Conservation (phyloP, 768 basidiomycete genomes). For the Lyophyllum shimeji region DNA sequence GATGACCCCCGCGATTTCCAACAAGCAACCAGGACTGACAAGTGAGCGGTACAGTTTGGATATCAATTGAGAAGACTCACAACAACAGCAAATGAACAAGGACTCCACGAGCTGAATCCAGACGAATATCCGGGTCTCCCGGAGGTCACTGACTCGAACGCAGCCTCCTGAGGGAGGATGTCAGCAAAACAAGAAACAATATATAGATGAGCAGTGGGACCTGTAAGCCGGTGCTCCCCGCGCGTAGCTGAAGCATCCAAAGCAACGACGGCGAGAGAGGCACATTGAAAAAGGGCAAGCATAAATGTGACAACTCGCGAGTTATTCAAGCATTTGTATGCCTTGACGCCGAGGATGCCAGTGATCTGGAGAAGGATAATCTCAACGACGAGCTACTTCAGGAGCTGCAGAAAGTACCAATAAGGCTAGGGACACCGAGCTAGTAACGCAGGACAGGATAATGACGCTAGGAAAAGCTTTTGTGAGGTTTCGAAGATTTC, state of each 20-base stretch:
- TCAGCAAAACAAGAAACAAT: neutral
- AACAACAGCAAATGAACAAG: slow-evolving; percentile 59
- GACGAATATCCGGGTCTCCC: slow-evolving; percentile 40
- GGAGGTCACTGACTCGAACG: slow-evolving; percentile 31
- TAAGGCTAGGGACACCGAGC: slow-evolving; percentile 37
- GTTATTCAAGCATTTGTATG: slow-evolving; percentile 62
- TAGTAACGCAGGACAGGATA: slow-evolving; percentile 33
- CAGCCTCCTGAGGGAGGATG: slow-evolving; percentile 43
- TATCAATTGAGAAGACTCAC: slow-evolving; percentile 35
- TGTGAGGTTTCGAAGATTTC: neutral
- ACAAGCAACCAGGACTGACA: slow-evolving; percentile 52
- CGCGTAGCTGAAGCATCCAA: slow-evolving; percentile 39
- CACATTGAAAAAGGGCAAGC: slow-evolving; percentile 40
- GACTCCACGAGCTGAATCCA: slow-evolving; percentile 53
- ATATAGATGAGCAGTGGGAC: slow-evolving; percentile 24
- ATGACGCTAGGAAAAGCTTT: slow-evolving; percentile 29
- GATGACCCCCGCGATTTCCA: slow-evolving; percentile 52
- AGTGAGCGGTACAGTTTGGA: neutral
- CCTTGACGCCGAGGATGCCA: slow-evolving; percentile 65
- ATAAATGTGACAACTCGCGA: slow-evolving; percentile 50
- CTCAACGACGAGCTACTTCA: neutral
- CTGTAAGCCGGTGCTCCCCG: slow-evolving; percentile 46
- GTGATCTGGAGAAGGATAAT: slow-evolving; percentile 41
- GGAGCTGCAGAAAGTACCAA: slow-evolving; percentile 28
- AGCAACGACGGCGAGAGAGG: slow-evolving; percentile 39